Conservation (phyloP, 148 eudicot genomes). For the Polygonum maritimum region DNA sequence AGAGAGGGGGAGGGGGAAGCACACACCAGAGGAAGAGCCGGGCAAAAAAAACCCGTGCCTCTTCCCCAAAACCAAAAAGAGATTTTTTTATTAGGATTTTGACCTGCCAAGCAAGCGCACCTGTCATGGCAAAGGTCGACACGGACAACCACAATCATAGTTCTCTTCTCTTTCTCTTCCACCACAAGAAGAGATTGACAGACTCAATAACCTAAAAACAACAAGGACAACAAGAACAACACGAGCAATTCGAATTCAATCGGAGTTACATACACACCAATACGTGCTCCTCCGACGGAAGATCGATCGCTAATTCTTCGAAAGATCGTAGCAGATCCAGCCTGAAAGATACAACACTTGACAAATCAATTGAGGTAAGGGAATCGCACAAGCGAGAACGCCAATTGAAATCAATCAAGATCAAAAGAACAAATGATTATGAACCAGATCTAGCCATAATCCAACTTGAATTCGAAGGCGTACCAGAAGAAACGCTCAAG, state of each 20-base stretch:
- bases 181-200: neutral
- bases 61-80: conserved; percentile 17
- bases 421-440: neutral
- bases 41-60: conserved; percentile 2
- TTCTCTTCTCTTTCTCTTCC: neutral
- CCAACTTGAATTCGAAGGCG: neutral
- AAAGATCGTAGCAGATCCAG: neutral
- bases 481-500: neutral
- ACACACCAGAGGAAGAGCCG: conserved; percentile 1
- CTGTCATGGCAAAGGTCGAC: conserved; percentile 58
- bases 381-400: neutral
- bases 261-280: neutral
- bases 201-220: neutral
- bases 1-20: neutral
- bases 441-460: neutral
- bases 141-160: neutral
- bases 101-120: conserved; percentile 70
- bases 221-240: neutral
- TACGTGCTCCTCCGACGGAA: neutral
- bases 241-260: neutral
- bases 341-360: neutral
- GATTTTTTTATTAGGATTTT: conserved; percentile 13
- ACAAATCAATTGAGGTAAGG: neutral
- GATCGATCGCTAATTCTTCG: neutral
- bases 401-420: neutral